Conservation (phyloP, 306 rosid species). For the Cucumis hystrix region DNA sequence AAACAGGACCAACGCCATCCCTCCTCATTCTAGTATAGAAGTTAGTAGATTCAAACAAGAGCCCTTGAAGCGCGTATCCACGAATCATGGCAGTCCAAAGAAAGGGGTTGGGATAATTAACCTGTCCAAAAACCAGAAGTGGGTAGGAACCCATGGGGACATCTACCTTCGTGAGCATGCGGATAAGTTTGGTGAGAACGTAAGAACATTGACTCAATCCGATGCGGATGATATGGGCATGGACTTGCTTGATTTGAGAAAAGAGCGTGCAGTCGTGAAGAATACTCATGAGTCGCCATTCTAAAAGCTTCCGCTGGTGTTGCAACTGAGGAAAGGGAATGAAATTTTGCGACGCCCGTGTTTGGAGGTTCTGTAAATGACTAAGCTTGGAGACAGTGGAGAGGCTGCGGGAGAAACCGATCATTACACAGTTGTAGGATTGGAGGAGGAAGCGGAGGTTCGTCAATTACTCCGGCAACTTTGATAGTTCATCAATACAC, state of each 20-base stretch:
- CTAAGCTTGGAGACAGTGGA: constrained; percentile 8
- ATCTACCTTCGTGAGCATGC: constrained; percentile 30
- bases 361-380: not conserved
- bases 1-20: constrained; percentile 29
- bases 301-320: constrained; percentile 24
- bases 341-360: not conserved
- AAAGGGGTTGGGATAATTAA: constrained; percentile 54
- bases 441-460: not conserved
- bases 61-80: constrained; percentile 43
- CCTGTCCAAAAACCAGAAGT: constrained; percentile 39
- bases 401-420: constrained; percentile 16
- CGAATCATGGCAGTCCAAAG: constrained; percentile 78
- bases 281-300: constrained; percentile 20
- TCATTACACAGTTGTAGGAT: constrained; percentile 8
- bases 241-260: constrained; percentile 38
- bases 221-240: constrained; percentile 35
- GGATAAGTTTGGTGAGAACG: constrained; percentile 55
- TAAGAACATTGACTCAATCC: constrained; percentile 48
- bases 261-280: constrained; percentile 30
- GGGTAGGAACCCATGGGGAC: constrained; percentile 45
- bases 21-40: constrained; percentile 41
- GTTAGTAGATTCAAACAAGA: constrained; percentile 21
- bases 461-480: not conserved
- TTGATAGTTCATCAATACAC: not conserved
- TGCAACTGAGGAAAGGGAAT: constrained; percentile 11